A percentile compares a stretch with the other conserved stretches of the same genome.
phyloP scores from a whole-genome alignment of 768 basidiomycete species.

The Psilocybe subaeruginosa region DNA sequence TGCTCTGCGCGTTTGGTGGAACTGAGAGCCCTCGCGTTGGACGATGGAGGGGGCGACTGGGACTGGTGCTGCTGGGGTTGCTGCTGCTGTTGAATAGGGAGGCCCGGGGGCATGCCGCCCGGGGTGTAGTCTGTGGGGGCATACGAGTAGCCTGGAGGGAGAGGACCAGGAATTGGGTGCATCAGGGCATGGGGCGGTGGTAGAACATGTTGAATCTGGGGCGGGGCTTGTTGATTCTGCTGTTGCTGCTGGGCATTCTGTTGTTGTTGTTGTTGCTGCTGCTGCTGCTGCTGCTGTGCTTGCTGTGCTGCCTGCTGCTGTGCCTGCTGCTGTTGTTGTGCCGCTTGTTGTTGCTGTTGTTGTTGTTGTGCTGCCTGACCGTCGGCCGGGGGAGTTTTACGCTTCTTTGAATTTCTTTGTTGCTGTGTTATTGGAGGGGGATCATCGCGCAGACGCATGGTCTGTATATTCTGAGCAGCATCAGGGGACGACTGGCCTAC shows the following conservation, averaged over 20 bases:
- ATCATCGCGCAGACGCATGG: constrained; percentile 69
- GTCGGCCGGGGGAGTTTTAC: constrained; percentile 64
- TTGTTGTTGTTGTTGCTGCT: constrained; percentile 32
- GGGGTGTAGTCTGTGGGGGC: constrained; percentile 56
- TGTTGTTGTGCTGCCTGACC: constrained; percentile 14
- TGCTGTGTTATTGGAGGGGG: constrained; percentile 48
- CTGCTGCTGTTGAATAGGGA: constrained; percentile 24
- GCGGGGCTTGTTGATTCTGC: constrained; percentile 28
- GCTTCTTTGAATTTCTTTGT: constrained; percentile 56
- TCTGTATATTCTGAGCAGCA: constrained; percentile 33
- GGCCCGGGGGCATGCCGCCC: constrained; percentile 46
- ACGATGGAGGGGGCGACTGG: constrained; percentile 30
- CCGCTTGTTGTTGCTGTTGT: constrained; percentile 28
- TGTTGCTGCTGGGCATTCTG: constrained; percentile 27
- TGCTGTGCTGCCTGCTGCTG: constrained; percentile 8
- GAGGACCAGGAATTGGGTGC: constrained; percentile 44
- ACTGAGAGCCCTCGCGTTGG: constrained; percentile 62
- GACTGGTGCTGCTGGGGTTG: constrained; percentile 25
- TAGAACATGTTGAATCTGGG: constrained; percentile 50
- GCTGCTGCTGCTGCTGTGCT: constrained; percentile 43
- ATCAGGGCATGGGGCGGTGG: constrained; percentile 59
- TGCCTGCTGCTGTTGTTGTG: constrained; percentile 18
- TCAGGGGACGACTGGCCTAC: constrained; percentile 28
- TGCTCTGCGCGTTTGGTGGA: constrained; percentile 90
- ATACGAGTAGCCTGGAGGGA: constrained; percentile 56